Percentiles rank a stretch among this genome's conserved stretches.
These are phyloP conservation scores for Suillus subaureus DNA, from an alignment of 768 basidiomycete species.

Conservation along the genomic window DNA sequence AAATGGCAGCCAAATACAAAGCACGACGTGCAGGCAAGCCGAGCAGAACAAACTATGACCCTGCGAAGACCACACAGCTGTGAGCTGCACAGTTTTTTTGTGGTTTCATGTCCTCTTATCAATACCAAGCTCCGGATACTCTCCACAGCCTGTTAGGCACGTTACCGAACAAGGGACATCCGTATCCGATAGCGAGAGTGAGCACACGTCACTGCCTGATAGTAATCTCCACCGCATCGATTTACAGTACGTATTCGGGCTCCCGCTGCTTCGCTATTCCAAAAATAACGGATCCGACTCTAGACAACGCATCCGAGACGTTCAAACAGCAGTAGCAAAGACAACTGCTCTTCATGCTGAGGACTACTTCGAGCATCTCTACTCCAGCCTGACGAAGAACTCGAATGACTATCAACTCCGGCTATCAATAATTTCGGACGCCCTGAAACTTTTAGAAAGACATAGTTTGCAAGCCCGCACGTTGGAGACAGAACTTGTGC, in stretches of 20 bases:
- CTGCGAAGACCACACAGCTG: not conserved
- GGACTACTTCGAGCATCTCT: slow-evolving; percentile 4
- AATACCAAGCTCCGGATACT: not conserved
- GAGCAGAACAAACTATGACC: not conserved
- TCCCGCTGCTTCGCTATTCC: not conserved
- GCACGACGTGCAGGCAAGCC: not conserved
- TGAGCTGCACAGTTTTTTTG: not conserved
- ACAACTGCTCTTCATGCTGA: not conserved
- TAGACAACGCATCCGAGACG: not conserved
- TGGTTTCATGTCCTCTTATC: not conserved
- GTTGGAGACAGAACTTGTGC: not conserved
- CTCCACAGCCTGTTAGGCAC: not conserved
- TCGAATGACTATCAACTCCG: not conserved
- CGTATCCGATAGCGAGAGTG: not conserved
- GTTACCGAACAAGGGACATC: not conserved
- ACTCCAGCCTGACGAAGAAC: not conserved
- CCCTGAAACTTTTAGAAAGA: slow-evolving; percentile 7
- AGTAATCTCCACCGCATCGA: not conserved
- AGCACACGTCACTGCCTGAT: not conserved
- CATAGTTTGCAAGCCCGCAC: not conserved
- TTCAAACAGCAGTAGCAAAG: not conserved
- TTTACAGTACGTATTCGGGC: not conserved
- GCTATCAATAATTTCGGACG: slow-evolving; percentile 3
- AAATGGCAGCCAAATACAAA: slow-evolving; percentile 7
- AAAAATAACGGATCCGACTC: not conserved